phyloP scores from a whole-genome alignment of 164 flowering plant genomes.

The Sextonia rubra region DNA sequence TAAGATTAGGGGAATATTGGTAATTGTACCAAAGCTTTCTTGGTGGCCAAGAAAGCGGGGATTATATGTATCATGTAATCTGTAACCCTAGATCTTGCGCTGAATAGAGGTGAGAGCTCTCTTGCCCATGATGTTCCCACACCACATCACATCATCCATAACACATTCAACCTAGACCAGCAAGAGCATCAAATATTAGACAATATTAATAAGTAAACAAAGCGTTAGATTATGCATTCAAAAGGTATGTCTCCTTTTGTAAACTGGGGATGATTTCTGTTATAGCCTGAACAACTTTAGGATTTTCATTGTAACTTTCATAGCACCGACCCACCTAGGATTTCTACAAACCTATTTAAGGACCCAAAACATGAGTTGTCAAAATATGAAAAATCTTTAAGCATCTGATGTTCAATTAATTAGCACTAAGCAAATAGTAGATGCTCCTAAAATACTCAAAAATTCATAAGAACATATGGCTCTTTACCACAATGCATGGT shows the following conservation, averaged over 20 bases:
- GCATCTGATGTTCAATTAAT: background rate
- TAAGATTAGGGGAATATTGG: no score
- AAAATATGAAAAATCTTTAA: background rate
- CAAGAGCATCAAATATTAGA: no score
- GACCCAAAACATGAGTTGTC: background rate
- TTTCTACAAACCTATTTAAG: slow-evolving; percentile 51
- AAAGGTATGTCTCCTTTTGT: slow-evolving; percentile 49
- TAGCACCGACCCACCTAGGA: slow-evolving; percentile 66
- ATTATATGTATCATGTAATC: no score
- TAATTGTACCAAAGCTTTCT: no score
- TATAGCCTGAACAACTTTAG: slow-evolving; percentile 40
- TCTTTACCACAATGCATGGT: slow-evolving; percentile 54
- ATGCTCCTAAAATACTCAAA: background rate
- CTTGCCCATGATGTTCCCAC: no score
- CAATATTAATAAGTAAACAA: no score
- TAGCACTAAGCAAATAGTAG: background rate
- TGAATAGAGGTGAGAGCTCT: no score
- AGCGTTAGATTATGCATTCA: no score
- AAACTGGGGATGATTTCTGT: slow-evolving; percentile 50
- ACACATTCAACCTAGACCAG: no score
- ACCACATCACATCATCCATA: no score
- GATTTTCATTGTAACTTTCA: slow-evolving; percentile 59
- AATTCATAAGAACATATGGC: background rate
- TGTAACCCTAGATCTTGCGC: no score
- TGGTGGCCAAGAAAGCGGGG: no score